Conservation (phyloP, 2,329 filamentous ascomycete genomes). For the Penicillium sp. region DNA sequence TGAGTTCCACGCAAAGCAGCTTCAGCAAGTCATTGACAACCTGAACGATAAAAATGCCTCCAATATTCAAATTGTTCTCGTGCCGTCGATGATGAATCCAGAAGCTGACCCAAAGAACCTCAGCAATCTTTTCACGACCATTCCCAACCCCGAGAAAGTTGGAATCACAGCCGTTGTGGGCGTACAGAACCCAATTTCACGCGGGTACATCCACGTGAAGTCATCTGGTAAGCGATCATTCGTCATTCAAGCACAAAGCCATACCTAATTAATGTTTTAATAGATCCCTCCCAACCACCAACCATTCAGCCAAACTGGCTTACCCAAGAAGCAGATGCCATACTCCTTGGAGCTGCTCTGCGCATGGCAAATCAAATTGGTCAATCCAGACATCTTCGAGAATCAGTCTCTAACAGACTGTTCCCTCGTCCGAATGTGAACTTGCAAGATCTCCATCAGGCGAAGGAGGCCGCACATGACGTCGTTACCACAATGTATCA, state of each 20-base stretch:
- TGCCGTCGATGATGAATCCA: constrained; percentile 6
- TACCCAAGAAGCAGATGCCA: constrained; percentile 16
- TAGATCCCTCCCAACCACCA: constrained; percentile 15
- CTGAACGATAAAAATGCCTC: constrained; percentile 13
- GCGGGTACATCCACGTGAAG: constrained; percentile 20
- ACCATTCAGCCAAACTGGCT: constrained; percentile 19
- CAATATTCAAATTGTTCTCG: constrained; percentile 15
- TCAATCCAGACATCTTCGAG: constrained; percentile 4
- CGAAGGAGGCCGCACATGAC: constrained; percentile 16
- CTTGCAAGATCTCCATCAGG: constrained; percentile 10
- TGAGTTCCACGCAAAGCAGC: constrained; percentile 14
- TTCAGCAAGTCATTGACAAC: constrained; percentile 11
- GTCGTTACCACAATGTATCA: constrained; percentile 13
- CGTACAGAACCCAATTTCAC: constrained; percentile 22
- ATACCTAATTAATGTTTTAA: background rate
- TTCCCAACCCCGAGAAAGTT: background rate
- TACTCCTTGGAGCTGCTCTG: constrained; percentile 17
- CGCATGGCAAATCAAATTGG: constrained; percentile 16
- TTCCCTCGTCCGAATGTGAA: constrained; percentile 13
- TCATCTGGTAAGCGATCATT: constrained; percentile 4
- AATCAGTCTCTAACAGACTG: constrained; percentile 1
- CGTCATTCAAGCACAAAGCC: background rate
- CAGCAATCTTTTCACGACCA: background rate
- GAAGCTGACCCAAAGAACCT: background rate
- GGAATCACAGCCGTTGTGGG: constrained; percentile 15